Base-by-base conservation (phyloP, 1,284 basidiomycete genomes). In the Papiliotrema nemorosa region DNA sequence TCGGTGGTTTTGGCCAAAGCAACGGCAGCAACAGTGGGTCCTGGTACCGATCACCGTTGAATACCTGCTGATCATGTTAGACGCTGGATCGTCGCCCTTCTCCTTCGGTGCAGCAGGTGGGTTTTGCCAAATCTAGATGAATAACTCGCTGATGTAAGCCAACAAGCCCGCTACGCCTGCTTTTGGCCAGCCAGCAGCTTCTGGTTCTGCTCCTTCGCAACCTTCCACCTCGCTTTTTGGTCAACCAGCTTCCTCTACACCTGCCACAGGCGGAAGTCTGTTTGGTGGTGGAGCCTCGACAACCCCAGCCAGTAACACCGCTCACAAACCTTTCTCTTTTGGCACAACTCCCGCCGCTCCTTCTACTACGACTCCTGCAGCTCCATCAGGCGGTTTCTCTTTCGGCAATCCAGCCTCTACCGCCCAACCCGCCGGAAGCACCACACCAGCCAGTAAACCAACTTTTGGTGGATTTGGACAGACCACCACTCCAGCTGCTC, bases 381-480 rank as follows among this genome's bases (percentile, higher is more conserved):
- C 56, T 9, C 49, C 60, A 14, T 14, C 55, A 21, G 47, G 44
- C 39, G 55, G 48, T 12, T 57, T 52, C 20, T 49, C 54, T n/a
- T 63, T 63, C 37, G 62, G 54, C 56, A 55, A 47, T 26, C 40
- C 54, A 9, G 41, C 58, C 12, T 44, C 54, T 2, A 22, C 53
- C 13, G 49, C 58, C 13, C 39, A 44, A 20, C 35, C 47, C 24
- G 49, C 62, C 22, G 64, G 63, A 3, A 58, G 60, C 1, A 61
- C 70, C 4, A 66, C 64, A 20, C 67, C 70, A 3, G 66, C 66
- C 12, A 46, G 65, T 2, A 70, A 72, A 54, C 60, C 70, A 4
- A 43, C 56, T 9, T 72, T 72, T 34, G 67, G 66, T 5, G 63
- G 63, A 4, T 62, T 66, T 33, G 48, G 18, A 31, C 46, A 24